These are phyloP conservation scores for Colletotrichum sp. DNA, from an alignment of 2,329 filamentous ascomycete species.

Conservation along the genomic window DNA sequence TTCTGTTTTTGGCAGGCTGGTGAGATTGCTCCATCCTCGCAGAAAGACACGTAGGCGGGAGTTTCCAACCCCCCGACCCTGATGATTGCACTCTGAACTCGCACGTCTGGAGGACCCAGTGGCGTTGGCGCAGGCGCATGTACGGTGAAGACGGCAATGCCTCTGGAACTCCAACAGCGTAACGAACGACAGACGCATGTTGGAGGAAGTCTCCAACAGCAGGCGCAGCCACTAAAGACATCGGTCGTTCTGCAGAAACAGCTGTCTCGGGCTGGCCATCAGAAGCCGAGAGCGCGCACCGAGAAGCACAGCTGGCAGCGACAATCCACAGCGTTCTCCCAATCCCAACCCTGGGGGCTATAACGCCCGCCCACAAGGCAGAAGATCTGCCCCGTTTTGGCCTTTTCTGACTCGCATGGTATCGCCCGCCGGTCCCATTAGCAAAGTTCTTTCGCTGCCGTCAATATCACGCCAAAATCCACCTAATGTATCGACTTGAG, in stretches of 20 bases:
- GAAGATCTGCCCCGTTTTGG: background rate
- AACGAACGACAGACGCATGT: background rate
- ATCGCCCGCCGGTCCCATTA: background rate
- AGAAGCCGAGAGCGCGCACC: background rate
- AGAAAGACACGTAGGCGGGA: background rate
- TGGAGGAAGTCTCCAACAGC: background rate
- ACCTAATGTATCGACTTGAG: background rate
- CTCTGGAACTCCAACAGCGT: background rate
- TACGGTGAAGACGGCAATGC: background rate
- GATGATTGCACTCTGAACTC: background rate
- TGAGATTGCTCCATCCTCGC: background rate
- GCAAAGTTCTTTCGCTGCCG: background rate
- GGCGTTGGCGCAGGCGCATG: background rate
- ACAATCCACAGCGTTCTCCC: background rate
- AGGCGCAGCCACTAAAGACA: background rate
- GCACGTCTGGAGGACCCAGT: background rate
- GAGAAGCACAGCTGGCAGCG: background rate
- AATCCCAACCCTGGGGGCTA: background rate
- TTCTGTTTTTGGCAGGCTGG: background rate
- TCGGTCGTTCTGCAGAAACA: background rate
- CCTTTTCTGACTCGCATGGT: slow-evolving; percentile 3
- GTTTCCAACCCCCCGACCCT: background rate
- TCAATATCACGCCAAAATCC: background rate
- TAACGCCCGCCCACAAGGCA: background rate
- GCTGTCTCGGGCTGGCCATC: background rate